A percentile compares a stretch with the other conserved stretches of the same genome.
These are phyloP conservation scores for Beauveria australis DNA, from an alignment of 2,329 filamentous ascomycete species.

Conservation along the genomic window DNA sequence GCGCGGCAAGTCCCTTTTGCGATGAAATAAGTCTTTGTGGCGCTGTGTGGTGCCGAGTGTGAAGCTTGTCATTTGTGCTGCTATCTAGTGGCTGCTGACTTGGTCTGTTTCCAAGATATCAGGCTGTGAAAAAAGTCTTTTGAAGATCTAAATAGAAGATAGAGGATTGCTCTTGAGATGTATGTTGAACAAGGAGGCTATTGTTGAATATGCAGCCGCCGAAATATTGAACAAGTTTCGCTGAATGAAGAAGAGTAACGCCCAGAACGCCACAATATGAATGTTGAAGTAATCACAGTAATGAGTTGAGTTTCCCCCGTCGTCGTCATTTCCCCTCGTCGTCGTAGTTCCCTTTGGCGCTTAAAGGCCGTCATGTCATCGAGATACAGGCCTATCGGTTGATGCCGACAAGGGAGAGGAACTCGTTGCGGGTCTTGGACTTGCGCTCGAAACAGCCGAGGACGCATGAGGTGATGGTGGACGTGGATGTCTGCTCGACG, in stretches of 20 bases:
- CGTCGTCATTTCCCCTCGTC: not conserved
- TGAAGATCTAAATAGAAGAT: not conserved
- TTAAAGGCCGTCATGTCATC: too few species aligned
- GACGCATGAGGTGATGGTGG: conserved; percentile 93
- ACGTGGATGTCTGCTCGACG: conserved; percentile 83
- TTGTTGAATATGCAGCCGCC: conserved; percentile 3
- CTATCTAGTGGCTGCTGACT: too few species aligned
- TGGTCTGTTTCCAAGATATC: too few species aligned
- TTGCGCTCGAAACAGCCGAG: conserved; percentile 90
- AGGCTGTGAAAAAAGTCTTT: not conserved
- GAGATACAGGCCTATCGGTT: conserved; percentile 27
- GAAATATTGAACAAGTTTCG: not conserved
- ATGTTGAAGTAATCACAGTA: not conserved
- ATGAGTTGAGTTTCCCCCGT: too few species aligned
- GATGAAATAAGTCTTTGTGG: too few species aligned
- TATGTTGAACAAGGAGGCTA: conserved; percentile 5
- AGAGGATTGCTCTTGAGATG: conserved; percentile 5
- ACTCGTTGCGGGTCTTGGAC: conserved; percentile 92
- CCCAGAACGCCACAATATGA: not conserved
- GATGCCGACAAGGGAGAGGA: conserved; percentile 69
- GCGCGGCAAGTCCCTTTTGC: too few species aligned
- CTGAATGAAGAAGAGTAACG: not conserved
- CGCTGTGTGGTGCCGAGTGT: too few species aligned
- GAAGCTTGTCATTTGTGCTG: too few species aligned
- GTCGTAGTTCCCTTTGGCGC: not conserved